Conservation (phyloP, 495 filamentous ascomycete genomes). For the Aspergillus cristatus region DNA sequence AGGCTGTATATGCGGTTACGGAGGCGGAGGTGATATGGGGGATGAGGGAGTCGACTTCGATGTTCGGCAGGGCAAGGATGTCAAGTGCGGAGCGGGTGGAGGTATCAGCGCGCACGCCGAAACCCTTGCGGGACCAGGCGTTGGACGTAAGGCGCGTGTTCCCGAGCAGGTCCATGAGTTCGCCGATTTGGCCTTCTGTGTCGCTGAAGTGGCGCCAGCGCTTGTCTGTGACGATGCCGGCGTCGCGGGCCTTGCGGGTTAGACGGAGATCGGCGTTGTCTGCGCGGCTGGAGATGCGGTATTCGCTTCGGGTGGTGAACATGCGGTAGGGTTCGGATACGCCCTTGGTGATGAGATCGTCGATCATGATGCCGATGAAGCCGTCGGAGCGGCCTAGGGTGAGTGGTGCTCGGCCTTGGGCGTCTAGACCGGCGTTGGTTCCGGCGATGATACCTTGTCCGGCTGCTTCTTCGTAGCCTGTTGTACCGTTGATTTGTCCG, state of each 20-base stretch:
- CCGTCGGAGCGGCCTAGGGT: conserved; percentile 74
- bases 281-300: conserved; percentile 79
- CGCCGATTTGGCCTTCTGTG: conserved; percentile 52
- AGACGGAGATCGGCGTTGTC: conserved; percentile 91
- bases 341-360: conserved; percentile 95
- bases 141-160: conserved; percentile 43
- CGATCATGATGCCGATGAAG: conserved; percentile 98
- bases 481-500: conserved; percentile 97
- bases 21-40: conserved; percentile 38
- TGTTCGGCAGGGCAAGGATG: conserved; percentile 54
- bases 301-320: conserved; percentile 96
- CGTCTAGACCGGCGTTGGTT: conserved; percentile 79
- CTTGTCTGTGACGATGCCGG: conserved; percentile 67
- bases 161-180: conserved; percentile 51
- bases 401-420: conserved; percentile 53
- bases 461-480: conserved; percentile 94
- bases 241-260: conserved; percentile 65
- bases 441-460: conserved; percentile 90
- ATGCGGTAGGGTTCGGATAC: conserved; percentile 96
- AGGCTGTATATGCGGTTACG: conserved; percentile 29
- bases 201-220: conserved; percentile 66
- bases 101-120: conserved; percentile 53
- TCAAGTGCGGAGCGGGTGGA: conserved; percentile 61
- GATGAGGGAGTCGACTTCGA: conserved; percentile 46
- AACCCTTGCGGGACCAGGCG: conserved; percentile 61